phyloP scores from a whole-genome alignment of 495 filamentous ascomycete species.

The Xylaria cubensis region DNA sequence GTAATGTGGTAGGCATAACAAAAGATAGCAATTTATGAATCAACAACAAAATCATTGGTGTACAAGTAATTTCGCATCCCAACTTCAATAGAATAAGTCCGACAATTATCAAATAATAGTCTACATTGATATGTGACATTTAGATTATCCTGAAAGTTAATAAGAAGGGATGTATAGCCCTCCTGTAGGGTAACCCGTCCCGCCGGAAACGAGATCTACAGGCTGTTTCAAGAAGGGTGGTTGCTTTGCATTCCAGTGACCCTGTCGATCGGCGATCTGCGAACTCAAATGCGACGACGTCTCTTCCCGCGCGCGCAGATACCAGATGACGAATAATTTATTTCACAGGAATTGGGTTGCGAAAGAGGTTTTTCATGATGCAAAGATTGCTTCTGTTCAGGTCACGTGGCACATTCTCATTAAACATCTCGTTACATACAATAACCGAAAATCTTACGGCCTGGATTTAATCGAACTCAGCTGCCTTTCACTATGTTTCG shows the following conservation, averaged over 20 bases:
- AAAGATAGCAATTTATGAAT: not conserved
- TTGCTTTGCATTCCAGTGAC: constrained; percentile 5
- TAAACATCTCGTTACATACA: too few relatives aligned
- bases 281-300: constrained; percentile 10
- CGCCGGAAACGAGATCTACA: not conserved
- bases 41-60: not conserved
- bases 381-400: not conserved
- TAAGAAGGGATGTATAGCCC: not conserved
- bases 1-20: too few relatives aligned
- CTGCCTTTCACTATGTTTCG: too few relatives aligned
- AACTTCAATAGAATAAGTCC: not conserved
- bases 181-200: constrained; percentile 3
- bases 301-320: not conserved
- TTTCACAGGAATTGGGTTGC: not conserved
- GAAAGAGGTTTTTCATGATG: not conserved
- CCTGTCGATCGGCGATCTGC: constrained; percentile 6
- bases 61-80: not conserved
- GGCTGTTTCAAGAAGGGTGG: not conserved
- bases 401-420: not conserved
- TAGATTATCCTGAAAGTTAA: not conserved
- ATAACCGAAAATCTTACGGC: not conserved
- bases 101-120: not conserved
- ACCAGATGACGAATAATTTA: not conserved
- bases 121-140: not conserved
- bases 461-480: too few relatives aligned